Base-by-base conservation (phyloP, 345 rosid genomes). In the Orychophragmus violaceus region DNA sequence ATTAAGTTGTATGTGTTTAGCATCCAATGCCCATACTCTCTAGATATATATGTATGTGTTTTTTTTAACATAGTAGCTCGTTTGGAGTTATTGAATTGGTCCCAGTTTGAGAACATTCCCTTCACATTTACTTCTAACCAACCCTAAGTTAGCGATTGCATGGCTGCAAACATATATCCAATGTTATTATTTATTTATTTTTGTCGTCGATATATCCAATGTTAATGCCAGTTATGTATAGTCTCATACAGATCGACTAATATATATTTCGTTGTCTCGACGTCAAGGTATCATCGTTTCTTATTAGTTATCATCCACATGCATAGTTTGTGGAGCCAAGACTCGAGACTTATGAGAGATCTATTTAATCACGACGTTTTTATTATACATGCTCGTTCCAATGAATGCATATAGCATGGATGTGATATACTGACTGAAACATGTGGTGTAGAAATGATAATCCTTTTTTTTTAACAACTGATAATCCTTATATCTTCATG, bases 81-180 rank as follows among this genome's bases (percentile, higher is more conserved):
- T 46, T 56, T 49, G 16, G 46, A 72, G 69, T 70, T 23, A 62
- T 62, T 62, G 39, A 35, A n/a, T 64, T 56, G 76, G 76, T 58
- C 71, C 66, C 76, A 39, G 11, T 58, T 14, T 49, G 37, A 65
- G 66, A 72, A 65, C 61, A 65, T 72, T 72, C 76, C 71, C 71
- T 59, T 72, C 55, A 18, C 61, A 65, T 58, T 72, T 72, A 72
- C 61, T 50, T 39, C 66, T 37, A 58, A 17, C 76, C 55, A 58
- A 65, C 70, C 61, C 66, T 58, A 50, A 39, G 32, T 58, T 50
- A 58, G 54, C 36, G 48, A 65, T 72, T 65, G 66, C 66, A 65
- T 72, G 76, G 76, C 71, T 65, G 39, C n/a, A n/a, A n/a, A n/a
- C 51, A 58, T 32, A 37, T 39, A 58, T 50, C 51, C 17, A n/a